A percentile compares a stretch with the other conserved stretches of the same genome.
phyloP scores from a whole-genome alignment of 345 rosid species.

The Syzygium jambos region DNA sequence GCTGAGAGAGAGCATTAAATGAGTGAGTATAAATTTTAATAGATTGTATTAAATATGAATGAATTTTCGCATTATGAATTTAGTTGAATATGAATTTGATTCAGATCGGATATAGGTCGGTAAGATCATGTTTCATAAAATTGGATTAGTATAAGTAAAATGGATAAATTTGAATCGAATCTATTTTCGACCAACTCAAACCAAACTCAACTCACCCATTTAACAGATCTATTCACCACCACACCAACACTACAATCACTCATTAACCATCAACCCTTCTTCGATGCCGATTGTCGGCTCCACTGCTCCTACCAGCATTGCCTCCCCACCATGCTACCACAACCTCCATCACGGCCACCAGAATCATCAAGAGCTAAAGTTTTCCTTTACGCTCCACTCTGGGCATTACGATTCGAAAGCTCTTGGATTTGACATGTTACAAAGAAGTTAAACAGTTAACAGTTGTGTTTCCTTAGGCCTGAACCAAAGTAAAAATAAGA shows the following conservation, averaged over 20 bases:
- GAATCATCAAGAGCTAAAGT: neutral
- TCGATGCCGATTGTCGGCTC: neutral
- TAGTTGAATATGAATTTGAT: neutral
- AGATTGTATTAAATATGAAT: too few species aligned
- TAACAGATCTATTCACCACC: neutral
- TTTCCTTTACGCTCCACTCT: neutral
- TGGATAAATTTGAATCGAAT: neutral
- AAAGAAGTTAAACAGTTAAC: neutral
- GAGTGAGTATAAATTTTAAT: too few species aligned
- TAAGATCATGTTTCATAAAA: neutral
- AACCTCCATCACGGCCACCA: neutral
- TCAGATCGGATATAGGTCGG: neutral
- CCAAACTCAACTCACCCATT: neutral
- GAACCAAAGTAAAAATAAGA: neutral
- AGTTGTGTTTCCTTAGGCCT: neutral
- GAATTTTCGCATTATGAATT: neutral
- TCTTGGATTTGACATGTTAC: neutral
- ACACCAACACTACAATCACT: neutral
- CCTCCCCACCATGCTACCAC: neutral
- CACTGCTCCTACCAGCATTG: neutral
- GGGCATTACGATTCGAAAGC: too few species aligned
- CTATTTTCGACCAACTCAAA: neutral
- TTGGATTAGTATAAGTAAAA: too few species aligned
- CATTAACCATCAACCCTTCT: neutral
- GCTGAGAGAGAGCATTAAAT: neutral